These are phyloP conservation scores for Cinnamomum micranthum DNA, from an alignment of 164 flowering plant genomes.

Conservation along the genomic window DNA sequence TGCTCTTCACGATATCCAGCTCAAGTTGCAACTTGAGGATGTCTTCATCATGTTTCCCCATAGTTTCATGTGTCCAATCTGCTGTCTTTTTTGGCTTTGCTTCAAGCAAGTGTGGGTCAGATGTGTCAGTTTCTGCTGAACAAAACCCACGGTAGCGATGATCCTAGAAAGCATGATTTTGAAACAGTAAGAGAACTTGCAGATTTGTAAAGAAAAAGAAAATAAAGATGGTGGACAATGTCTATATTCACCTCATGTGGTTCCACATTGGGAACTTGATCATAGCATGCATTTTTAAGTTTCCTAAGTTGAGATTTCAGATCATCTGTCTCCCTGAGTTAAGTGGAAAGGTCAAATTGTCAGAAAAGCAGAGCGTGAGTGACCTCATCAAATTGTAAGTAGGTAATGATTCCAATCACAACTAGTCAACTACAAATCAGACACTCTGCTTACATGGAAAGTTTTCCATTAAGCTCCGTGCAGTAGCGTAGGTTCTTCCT, in stretches of 20 bases:
- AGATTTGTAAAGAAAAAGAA: background rate
- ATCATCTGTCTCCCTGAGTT: conserved; percentile 66
- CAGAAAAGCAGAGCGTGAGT: background rate
- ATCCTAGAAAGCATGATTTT: conserved; percentile 33
- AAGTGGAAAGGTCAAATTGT: conserved; percentile 1
- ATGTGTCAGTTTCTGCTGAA: conserved; percentile 21
- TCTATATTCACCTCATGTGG: conserved; percentile 26
- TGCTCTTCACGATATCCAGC: conserved; percentile 67
- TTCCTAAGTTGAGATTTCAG: conserved; percentile 36
- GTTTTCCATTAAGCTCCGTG: conserved; percentile 64
- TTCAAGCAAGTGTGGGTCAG: conserved; percentile 15
- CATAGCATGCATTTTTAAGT: conserved; percentile 21
- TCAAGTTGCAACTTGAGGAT: conserved; percentile 73
- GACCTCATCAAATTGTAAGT: background rate
- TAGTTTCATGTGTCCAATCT: conserved; percentile 21
- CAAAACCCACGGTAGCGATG: background rate
- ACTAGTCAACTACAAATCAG: background rate
- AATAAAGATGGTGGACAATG: background rate
- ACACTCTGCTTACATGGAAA: conserved; percentile 45
- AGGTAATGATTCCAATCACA: background rate
- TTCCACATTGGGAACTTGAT: conserved; percentile 20
- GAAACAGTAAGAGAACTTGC: conserved; percentile 7
- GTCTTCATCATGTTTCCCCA: conserved; percentile 44
- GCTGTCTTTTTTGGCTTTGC: conserved; percentile 21
- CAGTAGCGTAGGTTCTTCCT: conserved; percentile 54